phyloP scores from a whole-genome alignment of 768 basidiomycete species.

The Tulasnella sp. region DNA sequence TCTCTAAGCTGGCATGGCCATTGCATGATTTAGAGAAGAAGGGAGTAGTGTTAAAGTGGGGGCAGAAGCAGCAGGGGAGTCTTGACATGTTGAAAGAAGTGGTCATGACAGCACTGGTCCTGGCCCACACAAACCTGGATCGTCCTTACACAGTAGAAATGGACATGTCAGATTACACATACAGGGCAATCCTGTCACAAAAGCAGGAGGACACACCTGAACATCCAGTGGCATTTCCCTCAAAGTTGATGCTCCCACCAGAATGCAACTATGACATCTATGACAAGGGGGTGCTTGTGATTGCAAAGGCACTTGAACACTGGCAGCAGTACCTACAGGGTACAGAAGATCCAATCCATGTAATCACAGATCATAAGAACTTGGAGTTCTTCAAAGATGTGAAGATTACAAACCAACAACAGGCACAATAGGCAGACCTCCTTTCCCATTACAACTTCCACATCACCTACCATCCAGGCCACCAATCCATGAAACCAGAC shows the following conservation, averaged over 20 bases:
- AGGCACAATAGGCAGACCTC: constrained; percentile 34
- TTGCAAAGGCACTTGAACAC: constrained; percentile 29
- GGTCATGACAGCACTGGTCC: constrained; percentile 9
- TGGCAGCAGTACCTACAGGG: constrained; percentile 32
- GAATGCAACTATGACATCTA: constrained; percentile 42
- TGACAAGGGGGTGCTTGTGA: constrained; percentile 41
- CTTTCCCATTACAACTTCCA: constrained; percentile 31
- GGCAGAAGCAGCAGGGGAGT: not conserved
- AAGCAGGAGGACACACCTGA: no score
- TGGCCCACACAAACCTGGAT: not conserved
- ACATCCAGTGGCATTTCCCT: constrained; percentile 34
- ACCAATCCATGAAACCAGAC: constrained; percentile 14
- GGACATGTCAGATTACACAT: not conserved
- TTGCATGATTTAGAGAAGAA: constrained; percentile 11
- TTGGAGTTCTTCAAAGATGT: constrained; percentile 35
- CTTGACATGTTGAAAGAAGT: constrained; percentile 8
- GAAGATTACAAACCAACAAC: constrained; percentile 32
- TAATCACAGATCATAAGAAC: constrained; percentile 33
- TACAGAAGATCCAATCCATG: constrained; percentile 17
- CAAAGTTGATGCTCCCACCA: constrained; percentile 25
- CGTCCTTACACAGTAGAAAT: not conserved
- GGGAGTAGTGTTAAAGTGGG: not conserved
- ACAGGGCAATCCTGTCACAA: not conserved
- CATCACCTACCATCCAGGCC: constrained; percentile 25
- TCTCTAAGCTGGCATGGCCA: constrained; percentile 17